These are phyloP conservation scores for Ziziphus jujuba DNA, from an alignment of 306 rosid genomes.

Conservation along the genomic window DNA sequence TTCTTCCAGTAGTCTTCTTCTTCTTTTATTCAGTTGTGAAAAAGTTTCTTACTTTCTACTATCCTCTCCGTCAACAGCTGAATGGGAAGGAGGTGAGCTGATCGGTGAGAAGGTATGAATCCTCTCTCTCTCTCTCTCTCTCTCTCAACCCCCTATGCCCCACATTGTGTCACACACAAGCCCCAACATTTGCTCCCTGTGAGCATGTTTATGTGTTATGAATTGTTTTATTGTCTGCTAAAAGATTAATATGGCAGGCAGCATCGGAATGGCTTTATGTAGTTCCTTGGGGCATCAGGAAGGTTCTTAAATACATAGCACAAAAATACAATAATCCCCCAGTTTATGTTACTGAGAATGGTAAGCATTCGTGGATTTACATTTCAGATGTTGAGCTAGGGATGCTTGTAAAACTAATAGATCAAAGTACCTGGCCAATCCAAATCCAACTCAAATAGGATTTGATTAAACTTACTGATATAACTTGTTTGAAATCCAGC, in stretches of 20 bases:
- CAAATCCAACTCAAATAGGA: background rate
- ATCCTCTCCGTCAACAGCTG: slow-evolving; percentile 50
- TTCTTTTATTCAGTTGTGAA: background rate
- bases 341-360: slow-evolving; percentile 77
- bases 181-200: background rate
- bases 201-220: background rate
- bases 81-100: slow-evolving; percentile 78
- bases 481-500: too few species aligned
- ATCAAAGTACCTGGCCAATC: background rate
- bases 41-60: slow-evolving; percentile 21
- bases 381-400: background rate
- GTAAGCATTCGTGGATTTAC: slow-evolving; percentile 38
- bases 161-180: background rate
- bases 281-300: slow-evolving; percentile 94
- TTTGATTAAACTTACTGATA: too few species aligned
- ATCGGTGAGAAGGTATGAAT: slow-evolving; percentile 82
- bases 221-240: slow-evolving; percentile 14
- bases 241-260: slow-evolving; percentile 58
- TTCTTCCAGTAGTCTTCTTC: too few species aligned
- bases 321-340: slow-evolving; percentile 61
- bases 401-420: background rate
- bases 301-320: slow-evolving; percentile 64
- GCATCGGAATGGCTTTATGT: slow-evolving; percentile 96
- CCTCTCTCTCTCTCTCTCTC: slow-evolving; percentile 18
- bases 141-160: slow-evolving; percentile 1